A percentile compares a stretch with the other conserved stretches of the same genome.
Conservation (phyloP, 1,139 yeast species). For the Chernovozyma sophiae-reginae region DNA sequence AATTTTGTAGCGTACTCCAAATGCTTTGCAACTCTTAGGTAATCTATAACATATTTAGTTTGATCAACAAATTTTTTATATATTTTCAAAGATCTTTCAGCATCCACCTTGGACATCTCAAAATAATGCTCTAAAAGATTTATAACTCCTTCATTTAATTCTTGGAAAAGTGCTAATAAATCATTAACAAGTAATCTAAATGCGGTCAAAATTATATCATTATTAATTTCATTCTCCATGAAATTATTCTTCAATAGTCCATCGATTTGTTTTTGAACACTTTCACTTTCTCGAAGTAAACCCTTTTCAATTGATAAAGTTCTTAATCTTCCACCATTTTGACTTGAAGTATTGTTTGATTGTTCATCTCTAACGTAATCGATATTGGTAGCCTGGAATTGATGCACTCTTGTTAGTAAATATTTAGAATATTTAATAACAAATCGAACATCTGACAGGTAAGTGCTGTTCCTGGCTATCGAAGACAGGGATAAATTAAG, state of each 20-base stretch:
- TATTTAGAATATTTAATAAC: constrained; percentile 70
- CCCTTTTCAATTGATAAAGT: constrained; percentile 72
- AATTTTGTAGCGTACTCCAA: constrained; percentile 82
- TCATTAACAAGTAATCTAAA: constrained; percentile 87
- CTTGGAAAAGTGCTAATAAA: constrained; percentile 77
- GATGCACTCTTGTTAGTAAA: constrained; percentile 63
- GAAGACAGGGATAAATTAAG: constrained; percentile 44
- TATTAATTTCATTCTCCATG: constrained; percentile 57
- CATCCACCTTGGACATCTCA: constrained; percentile 84
- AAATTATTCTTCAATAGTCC: constrained; percentile 72
- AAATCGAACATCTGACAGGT: constrained; percentile 55
- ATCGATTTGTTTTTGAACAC: constrained; percentile 78
- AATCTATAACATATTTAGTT: constrained; percentile 84
- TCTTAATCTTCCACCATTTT: constrained; percentile 64
- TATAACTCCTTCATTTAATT: constrained; percentile 91
- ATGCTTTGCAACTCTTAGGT: constrained; percentile 84
- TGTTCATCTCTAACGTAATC: constrained; percentile 79
- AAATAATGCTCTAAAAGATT: constrained; percentile 89
- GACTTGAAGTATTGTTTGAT: constrained; percentile 38
- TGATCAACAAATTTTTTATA: constrained; percentile 83
- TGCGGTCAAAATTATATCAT: constrained; percentile 79
- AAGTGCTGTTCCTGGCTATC: constrained; percentile 27
- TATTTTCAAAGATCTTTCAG: constrained; percentile 78
- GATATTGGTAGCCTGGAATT: constrained; percentile 56
- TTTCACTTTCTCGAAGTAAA: constrained; percentile 74